Percentiles rank a stretch among this genome's conserved stretches.
Evolutionary conservation across 352 stramenopile genomes (phyloP).

Genomic region (Stramenopiles sp.): DNA sequence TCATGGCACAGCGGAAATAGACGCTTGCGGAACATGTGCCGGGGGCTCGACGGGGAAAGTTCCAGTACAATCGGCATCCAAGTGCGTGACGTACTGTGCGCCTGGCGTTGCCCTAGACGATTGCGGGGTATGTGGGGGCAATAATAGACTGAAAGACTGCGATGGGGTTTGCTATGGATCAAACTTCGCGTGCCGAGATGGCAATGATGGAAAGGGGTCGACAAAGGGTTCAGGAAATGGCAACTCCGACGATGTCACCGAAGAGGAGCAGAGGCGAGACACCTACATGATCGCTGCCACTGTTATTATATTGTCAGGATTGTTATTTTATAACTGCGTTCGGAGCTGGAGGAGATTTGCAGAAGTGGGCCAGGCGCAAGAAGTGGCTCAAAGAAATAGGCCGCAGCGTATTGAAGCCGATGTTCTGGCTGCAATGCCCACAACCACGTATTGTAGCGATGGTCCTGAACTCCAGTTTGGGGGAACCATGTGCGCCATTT

Average conservation of each 20-base stretch:
- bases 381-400: neutral
- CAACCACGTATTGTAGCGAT: neutral
- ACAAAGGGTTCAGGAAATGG: too few relatives aligned
- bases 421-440: neutral
- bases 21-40: neutral
- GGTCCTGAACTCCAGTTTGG: neutral
- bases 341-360: neutral
- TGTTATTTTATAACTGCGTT: neutral
- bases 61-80: neutral
- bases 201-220: neutral
- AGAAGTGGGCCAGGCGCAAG: neutral
- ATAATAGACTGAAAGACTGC: conserved; percentile 2
- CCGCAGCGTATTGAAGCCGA: neutral
- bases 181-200: neutral
- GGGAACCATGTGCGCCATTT: neutral
- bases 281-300: neutral
- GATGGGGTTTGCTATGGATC: conserved; percentile 2
- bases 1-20: conserved; percentile 3
- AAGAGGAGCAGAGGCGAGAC: neutral
- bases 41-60: neutral
- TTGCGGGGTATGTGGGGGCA: conserved; percentile 8
- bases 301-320: neutral
- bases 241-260: neutral
- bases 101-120: neutral
- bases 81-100: neutral